Percentiles rank a stretch among this genome's conserved stretches.
phyloP scores from a whole-genome alignment of 1,284 basidiomycete species.

The Trichosporon sp. region DNA sequence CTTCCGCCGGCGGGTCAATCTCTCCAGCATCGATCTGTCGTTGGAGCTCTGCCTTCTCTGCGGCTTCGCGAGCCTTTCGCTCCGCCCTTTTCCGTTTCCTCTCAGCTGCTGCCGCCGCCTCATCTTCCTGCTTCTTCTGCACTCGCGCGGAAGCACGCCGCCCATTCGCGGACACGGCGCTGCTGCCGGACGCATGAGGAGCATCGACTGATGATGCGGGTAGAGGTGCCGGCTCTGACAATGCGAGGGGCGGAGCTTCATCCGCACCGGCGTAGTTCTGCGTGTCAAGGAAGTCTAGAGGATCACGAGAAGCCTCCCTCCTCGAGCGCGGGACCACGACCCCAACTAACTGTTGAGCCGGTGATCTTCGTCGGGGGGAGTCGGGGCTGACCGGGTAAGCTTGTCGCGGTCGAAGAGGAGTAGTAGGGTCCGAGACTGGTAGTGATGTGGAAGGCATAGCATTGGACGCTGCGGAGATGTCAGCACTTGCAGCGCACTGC shows the following conservation, averaged over 20 bases:
- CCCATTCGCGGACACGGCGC: neutral
- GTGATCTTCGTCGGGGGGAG: neutral
- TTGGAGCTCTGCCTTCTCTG: constrained; percentile 5
- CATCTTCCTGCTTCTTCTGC: constrained; percentile 20
- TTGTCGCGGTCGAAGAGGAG: neutral
- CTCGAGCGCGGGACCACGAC: neutral
- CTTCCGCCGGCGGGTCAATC: neutral
- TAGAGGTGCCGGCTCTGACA: neutral
- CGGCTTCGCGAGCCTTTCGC: constrained; percentile 15
- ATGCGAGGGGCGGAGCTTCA: constrained; percentile 2
- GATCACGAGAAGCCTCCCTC: neutral
- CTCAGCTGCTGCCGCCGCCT: constrained; percentile 24
- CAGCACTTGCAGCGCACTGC: neutral
- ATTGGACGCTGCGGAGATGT: neutral
- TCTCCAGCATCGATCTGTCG: neutral
- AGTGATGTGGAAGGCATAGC: neutral
- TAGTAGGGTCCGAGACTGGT: neutral
- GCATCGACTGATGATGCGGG: neutral
- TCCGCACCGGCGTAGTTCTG: neutral
- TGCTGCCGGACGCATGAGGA: neutral
- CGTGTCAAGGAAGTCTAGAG: neutral
- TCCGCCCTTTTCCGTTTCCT: constrained; percentile 18
- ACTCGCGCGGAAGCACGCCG: constrained; percentile 14
- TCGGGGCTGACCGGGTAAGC: neutral
- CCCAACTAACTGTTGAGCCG: neutral